phyloP scores from a whole-genome alignment of 2,329 filamentous ascomycete genomes.

The Blastomyces percursus region DNA sequence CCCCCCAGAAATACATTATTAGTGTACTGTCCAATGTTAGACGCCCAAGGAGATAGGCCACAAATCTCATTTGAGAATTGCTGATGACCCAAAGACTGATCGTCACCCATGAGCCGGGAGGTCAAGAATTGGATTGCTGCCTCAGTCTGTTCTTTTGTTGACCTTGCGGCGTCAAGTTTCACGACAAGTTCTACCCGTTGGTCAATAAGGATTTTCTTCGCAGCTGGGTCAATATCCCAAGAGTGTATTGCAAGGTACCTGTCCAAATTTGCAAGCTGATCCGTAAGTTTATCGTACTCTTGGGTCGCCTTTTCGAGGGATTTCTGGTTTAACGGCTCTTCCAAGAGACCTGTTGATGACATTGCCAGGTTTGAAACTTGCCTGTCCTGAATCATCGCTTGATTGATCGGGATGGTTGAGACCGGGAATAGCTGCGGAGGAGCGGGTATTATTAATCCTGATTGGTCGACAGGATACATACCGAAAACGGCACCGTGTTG shows the following conservation, averaged over 20 bases:
- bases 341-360: conserved; percentile 7
- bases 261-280: conserved; percentile 28
- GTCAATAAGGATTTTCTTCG: conserved; percentile 27
- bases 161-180: conserved; percentile 28
- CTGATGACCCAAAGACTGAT: not conserved
- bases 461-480: not conserved
- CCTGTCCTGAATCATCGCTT: not conserved
- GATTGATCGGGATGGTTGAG: conserved; percentile 1
- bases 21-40: not conserved
- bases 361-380: not conserved
- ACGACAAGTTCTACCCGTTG: conserved; percentile 28
- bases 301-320: conserved; percentile 23
- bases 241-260: conserved; percentile 30
- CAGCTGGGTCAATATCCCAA: conserved; percentile 26
- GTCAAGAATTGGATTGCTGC: conserved; percentile 14
- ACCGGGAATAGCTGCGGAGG: conserved; percentile 10
- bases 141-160: conserved; percentile 28
- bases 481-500: not conserved
- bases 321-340: conserved; percentile 14
- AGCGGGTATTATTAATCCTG: conserved; percentile 11
- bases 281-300: conserved; percentile 22
- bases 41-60: not conserved
- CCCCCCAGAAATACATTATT: not conserved
- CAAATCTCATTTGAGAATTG: not conserved
- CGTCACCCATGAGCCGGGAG: not conserved